Percentiles rank a stretch among this genome's conserved stretches.
phyloP scores from a whole-genome alignment of 768 basidiomycete genomes.

The Leccinum ochraceum region DNA sequence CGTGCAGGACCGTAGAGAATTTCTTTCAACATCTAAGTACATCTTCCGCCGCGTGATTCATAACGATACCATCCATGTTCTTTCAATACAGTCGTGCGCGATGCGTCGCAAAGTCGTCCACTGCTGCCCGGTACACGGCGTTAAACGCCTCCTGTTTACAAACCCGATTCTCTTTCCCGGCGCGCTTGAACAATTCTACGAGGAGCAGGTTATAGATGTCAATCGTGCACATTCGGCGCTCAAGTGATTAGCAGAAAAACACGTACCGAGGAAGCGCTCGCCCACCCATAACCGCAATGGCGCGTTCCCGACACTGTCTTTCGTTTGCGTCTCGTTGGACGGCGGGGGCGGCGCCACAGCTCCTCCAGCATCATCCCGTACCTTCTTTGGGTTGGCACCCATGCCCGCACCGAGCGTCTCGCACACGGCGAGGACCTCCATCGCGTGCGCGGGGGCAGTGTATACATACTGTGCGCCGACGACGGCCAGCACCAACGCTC shows the following conservation, averaged over 20 bases:
- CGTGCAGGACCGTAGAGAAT: neutral
- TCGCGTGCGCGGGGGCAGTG: conserved; percentile 69
- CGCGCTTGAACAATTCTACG: conserved; percentile 59
- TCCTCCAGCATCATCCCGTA: conserved; percentile 1
- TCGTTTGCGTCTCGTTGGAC: conserved; percentile 10
- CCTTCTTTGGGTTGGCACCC: conserved; percentile 41
- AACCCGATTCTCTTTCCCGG: conserved; percentile 49
- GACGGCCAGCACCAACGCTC: conserved; percentile 67
- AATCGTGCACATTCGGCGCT: neutral
- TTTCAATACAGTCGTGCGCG: conserved; percentile 21
- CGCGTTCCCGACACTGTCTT: conserved; percentile 56
- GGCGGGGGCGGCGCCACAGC: neutral
- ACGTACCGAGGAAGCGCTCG: conserved; percentile 62
- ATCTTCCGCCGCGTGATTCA: neutral
- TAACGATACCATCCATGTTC: neutral
- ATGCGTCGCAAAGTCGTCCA: conserved; percentile 20
- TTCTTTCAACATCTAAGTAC: neutral
- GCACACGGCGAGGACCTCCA: conserved; percentile 62
- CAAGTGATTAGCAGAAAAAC: neutral
- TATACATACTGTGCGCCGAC: conserved; percentile 71
- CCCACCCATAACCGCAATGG: conserved; percentile 72
- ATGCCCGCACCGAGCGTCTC: conserved; percentile 73
- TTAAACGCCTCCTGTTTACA: conserved; percentile 51
- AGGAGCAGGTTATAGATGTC: neutral
- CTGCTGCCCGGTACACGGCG: conserved; percentile 26